phyloP scores from a whole-genome alignment of 805 yeast genomes.

The Cyberlindnera maclurae region DNA sequence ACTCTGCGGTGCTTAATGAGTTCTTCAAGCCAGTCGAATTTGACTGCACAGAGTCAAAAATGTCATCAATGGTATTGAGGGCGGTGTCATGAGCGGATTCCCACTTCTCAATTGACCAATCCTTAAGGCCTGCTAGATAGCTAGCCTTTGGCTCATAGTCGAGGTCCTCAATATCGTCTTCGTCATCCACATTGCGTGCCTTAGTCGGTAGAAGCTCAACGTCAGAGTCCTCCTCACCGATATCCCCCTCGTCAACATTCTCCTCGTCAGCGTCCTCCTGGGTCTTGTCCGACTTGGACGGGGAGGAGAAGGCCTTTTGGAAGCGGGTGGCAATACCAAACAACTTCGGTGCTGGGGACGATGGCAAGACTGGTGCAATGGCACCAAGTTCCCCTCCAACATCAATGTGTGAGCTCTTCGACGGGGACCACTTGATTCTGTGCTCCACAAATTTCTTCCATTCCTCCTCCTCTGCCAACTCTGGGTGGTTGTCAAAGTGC shows the following conservation, averaged over 20 bases:
- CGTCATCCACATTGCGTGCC: constrained; percentile 14
- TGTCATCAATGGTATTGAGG: constrained; percentile 11
- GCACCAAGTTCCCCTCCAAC: constrained; percentile 9
- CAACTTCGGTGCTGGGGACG: constrained; percentile 18
- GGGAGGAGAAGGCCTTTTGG: constrained; percentile 19
- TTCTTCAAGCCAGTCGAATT: constrained; percentile 15
- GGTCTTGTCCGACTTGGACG: constrained; percentile 10
- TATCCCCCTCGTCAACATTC: constrained; percentile 9
- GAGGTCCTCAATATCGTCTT: constrained; percentile 15
- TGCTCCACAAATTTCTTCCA: constrained; percentile 22
- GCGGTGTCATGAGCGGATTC: constrained; percentile 18
- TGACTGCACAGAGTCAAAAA: constrained; percentile 4
- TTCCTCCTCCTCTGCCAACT: constrained; percentile 19
- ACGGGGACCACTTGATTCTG: constrained; percentile 24
- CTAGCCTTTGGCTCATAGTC: constrained; percentile 7
- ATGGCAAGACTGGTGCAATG: constrained; percentile 8
- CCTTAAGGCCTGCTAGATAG: constrained; percentile 14
- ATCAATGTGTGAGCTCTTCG: constrained; percentile 12
- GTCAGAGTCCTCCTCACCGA: constrained; percentile 10
- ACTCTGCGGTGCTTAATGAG: constrained; percentile 22
- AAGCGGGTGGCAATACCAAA: constrained; percentile 16
- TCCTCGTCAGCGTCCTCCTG: constrained; percentile 4
- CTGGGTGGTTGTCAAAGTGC: constrained; percentile 26
- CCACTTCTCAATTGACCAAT: constrained; percentile 17
- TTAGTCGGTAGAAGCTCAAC: constrained; percentile 11